phyloP scores from a whole-genome alignment of 768 basidiomycete genomes.

The Clavaria fumosa region DNA sequence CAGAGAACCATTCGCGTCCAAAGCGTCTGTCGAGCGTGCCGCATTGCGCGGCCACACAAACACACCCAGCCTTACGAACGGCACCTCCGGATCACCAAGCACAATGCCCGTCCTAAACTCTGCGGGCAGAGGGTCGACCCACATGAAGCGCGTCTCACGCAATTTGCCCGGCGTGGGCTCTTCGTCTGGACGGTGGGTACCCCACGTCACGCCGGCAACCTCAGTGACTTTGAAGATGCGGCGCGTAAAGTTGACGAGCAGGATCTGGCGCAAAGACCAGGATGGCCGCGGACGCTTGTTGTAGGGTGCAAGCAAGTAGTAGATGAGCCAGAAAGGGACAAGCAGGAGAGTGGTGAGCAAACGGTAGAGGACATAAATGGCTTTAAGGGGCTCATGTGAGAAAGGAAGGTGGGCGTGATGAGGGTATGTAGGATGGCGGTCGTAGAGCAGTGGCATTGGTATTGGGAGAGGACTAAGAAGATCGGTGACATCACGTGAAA shows the following conservation, averaged over 20 bases:
- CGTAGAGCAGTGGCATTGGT: conserved; percentile 5
- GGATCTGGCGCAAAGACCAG: conserved; percentile 33
- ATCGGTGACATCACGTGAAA: too few relatives aligned
- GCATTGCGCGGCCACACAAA: conserved; percentile 38
- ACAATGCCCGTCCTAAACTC: conserved; percentile 28
- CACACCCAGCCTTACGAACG: conserved; percentile 29
- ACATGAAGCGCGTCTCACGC: conserved; percentile 33
- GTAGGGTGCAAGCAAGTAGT: conserved; percentile 30
- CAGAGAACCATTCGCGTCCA: conserved; percentile 6
- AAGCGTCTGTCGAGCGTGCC: conserved; percentile 13
- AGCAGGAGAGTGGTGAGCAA: conserved; percentile 33
- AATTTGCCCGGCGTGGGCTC: conserved; percentile 20
- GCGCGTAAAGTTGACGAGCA: conserved; percentile 36
- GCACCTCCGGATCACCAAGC: conserved; percentile 19
- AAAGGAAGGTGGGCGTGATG: conserved; percentile 29
- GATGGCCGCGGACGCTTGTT: conserved; percentile 30
- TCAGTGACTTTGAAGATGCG: conserved; percentile 39
- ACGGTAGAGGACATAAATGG: conserved; percentile 31
- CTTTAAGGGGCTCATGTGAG: conserved; percentile 30
- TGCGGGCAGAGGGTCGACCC: conserved; percentile 29
- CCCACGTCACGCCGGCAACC: conserved; percentile 40
- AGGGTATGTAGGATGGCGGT: conserved; percentile 19
- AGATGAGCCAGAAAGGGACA: conserved; percentile 29
- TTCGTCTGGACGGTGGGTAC: conserved; percentile 29
- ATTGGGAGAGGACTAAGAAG: too few relatives aligned